A percentile compares a stretch with the other conserved stretches of the same genome.
These are phyloP conservation scores for Salvia miltiorrhiza DNA, from an alignment of 257 asterid species.

Conservation along the genomic window DNA sequence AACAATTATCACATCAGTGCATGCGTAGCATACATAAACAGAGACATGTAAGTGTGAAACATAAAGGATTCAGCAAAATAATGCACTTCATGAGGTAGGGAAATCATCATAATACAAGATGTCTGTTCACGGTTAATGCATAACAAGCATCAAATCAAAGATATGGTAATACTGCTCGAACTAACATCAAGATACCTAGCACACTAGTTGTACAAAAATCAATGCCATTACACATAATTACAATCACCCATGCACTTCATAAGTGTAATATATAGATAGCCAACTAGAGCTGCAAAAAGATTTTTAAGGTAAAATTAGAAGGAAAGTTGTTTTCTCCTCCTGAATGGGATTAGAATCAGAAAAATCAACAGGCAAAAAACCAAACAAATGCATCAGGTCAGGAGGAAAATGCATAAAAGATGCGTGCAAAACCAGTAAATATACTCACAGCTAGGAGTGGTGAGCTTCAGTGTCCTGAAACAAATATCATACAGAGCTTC, in stretches of 20 bases:
- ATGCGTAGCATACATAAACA: background rate
- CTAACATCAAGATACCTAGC: background rate
- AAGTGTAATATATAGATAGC: background rate
- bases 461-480: slow-evolving; percentile 75
- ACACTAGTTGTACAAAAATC: background rate
- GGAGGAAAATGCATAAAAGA: background rate
- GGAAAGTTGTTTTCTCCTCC: background rate
- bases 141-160: background rate
- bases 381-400: background rate
- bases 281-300: background rate
- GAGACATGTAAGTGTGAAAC: background rate
- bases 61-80: background rate
- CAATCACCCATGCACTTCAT: background rate
- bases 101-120: background rate
- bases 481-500: slow-evolving; percentile 81
- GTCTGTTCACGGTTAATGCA: background rate
- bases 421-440: background rate
- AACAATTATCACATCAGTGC: background rate
- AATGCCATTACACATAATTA: background rate
- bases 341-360: background rate
- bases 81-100: background rate
- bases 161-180: background rate
- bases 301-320: background rate
- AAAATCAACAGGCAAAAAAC: background rate
- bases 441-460: slow-evolving; percentile 88